A percentile compares a stretch with the other conserved stretches of the same genome.
Evolutionary conservation across 73 alveolate genomes (phyloP).

Genomic region (Paraurostyla sp.): DNA sequence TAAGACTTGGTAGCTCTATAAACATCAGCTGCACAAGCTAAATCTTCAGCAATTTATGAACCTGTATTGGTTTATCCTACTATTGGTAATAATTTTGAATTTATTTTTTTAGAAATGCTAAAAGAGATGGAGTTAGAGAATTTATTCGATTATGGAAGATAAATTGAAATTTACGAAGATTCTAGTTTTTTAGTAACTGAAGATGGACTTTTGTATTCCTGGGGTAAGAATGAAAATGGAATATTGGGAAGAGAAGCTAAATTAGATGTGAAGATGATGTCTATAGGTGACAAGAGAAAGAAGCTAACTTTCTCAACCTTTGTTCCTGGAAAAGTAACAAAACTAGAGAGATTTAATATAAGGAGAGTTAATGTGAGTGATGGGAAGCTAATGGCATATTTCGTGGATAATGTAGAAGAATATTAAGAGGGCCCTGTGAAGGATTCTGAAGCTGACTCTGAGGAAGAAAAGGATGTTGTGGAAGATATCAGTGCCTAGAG

Average conservation of each 20-base stretch:
- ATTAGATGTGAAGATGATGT: slow-evolving; percentile 15
- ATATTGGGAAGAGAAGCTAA: slow-evolving; percentile 60
- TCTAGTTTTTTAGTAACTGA: slow-evolving; percentile 52
- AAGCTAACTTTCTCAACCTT: slow-evolving; percentile 56
- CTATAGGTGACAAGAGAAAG: slow-evolving; percentile 12
- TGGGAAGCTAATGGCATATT: slow-evolving; percentile 51
- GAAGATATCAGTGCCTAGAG: not conserved
- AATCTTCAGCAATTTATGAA: not conserved
- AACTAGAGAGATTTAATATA: slow-evolving; percentile 37
- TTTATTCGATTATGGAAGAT: slow-evolving; percentile 15
- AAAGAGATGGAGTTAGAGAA: slow-evolving; percentile 10
- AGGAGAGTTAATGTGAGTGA: not conserved
- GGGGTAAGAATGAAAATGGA: slow-evolving; percentile 61
- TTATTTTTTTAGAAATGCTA: too few species aligned
- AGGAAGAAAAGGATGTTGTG: slow-evolving; percentile 58
- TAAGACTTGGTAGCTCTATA: not conserved
- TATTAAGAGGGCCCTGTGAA: not conserved
- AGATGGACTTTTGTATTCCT: slow-evolving; percentile 37
- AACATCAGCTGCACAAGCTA: not conserved
- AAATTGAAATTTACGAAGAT: slow-evolving; percentile 46
- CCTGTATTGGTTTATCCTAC: slow-evolving; percentile 53
- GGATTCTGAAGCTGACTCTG: slow-evolving; percentile 47
- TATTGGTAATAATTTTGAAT: too few species aligned
- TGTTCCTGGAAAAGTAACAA: slow-evolving; percentile 55
- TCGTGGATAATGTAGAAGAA: not conserved